phyloP scores from a whole-genome alignment of 305 asterid species.

The Petunia hybrid region DNA sequence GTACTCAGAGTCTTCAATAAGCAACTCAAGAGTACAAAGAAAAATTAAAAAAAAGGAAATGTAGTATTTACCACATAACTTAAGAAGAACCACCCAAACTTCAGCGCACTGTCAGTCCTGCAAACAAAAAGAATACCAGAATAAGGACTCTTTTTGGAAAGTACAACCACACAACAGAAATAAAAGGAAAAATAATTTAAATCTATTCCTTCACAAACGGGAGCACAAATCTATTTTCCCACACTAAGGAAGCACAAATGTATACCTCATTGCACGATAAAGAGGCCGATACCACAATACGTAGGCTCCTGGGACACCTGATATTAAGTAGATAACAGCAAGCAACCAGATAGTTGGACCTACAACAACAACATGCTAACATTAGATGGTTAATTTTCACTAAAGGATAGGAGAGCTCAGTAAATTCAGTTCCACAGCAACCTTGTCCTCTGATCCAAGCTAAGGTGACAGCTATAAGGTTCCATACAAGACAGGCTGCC shows the following conservation, averaged over 20 bases:
- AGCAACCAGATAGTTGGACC: constrained; percentile 56
- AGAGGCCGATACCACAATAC: constrained; percentile 59
- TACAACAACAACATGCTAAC: constrained; percentile 31
- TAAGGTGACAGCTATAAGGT: constrained; percentile 70
- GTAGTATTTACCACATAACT: constrained; percentile 54
- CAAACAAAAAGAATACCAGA: constrained; percentile 32
- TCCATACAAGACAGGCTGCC: constrained; percentile 76
- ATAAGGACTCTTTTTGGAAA: neutral
- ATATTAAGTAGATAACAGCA: constrained; percentile 54
- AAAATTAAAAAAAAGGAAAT: neutral
- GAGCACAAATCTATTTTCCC: constrained; percentile 16
- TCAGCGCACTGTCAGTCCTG: constrained; percentile 93
- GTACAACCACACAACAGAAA: neutral
- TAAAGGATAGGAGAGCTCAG: neutral
- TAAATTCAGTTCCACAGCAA: constrained; percentile 45
- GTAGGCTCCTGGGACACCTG: constrained; percentile 60
- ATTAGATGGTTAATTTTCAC: constrained; percentile 37
- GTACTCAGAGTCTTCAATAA: neutral
- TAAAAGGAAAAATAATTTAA: neutral
- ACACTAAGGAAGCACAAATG: constrained; percentile 19
- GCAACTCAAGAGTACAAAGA: neutral
- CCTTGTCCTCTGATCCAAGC: constrained; percentile 96
- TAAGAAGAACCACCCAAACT: constrained; percentile 85
- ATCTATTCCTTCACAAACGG: neutral
- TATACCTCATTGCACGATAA: constrained; percentile 54